Conservation (phyloP, 805 yeast species). For the Alloascoidea hylecoeti region DNA sequence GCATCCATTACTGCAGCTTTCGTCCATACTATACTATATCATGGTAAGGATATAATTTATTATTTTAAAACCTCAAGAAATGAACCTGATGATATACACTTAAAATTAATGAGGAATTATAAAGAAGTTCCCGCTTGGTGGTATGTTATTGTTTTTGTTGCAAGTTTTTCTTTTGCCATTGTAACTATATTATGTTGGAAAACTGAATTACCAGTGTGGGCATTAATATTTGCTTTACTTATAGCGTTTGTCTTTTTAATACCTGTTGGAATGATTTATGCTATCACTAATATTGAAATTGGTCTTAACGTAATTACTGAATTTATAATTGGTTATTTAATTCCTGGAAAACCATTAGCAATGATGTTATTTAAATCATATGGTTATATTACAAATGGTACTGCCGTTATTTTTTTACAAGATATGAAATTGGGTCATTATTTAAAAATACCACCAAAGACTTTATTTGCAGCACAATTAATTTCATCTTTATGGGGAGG, state of each 20-base stretch:
- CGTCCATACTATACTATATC: slow-evolving; percentile 41
- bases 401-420: slow-evolving; percentile 36
- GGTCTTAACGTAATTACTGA: slow-evolving; percentile 53
- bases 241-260: slow-evolving; percentile 39
- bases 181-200: slow-evolving; percentile 23
- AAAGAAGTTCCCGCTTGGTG: slow-evolving; percentile 55
- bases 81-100: slow-evolving; percentile 30
- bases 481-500: slow-evolving; percentile 29
- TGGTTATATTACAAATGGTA: slow-evolving; percentile 38
- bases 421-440: slow-evolving; percentile 57
- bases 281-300: slow-evolving; percentile 44
- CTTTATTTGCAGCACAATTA: slow-evolving; percentile 38
- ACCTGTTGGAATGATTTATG: slow-evolving; percentile 48
- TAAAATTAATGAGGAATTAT: slow-evolving; percentile 40
- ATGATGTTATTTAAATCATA: slow-evolving; percentile 48
- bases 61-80: slow-evolving; percentile 15
- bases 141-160: slow-evolving; percentile 29
- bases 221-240: slow-evolving; percentile 40
- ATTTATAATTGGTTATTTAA: slow-evolving; percentile 47
- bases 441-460: slow-evolving; percentile 46
- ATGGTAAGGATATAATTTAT: slow-evolving; percentile 38
- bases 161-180: slow-evolving; percentile 30
- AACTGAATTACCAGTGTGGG: slow-evolving; percentile 49
- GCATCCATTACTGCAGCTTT: slow-evolving; percentile 53
- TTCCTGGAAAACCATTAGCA: slow-evolving; percentile 51